Evolutionary conservation across 176 grass and related monocot species (phyloP).

Genomic region (Ensete ventricosum): DNA sequence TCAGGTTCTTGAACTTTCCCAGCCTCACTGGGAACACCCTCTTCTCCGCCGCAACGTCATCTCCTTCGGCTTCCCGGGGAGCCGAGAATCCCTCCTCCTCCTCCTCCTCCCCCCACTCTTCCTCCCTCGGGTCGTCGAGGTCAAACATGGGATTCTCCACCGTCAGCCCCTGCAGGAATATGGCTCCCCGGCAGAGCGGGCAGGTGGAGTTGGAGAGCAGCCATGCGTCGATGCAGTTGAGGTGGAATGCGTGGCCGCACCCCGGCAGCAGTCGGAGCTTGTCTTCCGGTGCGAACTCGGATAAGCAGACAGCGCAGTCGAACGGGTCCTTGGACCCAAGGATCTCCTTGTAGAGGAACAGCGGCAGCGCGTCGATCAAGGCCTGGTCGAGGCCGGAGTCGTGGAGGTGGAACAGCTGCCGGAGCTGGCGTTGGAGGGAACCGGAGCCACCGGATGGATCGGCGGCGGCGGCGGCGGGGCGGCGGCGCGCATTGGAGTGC

Average conservation of each 20-base stretch:
- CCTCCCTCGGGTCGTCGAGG: constrained; percentile 33
- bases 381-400: constrained; percentile 61
- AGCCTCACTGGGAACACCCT: constrained; percentile 68
- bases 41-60: constrained; percentile 9
- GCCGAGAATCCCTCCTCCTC: constrained; percentile 30
- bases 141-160: constrained; percentile 30
- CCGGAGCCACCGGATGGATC: constrained; percentile 11
- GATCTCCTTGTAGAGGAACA: constrained; percentile 72
- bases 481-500: constrained; percentile 9
- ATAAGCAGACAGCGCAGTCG: constrained; percentile 88
- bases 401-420: constrained; percentile 61
- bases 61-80: constrained; percentile 1
- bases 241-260: constrained; percentile 90
- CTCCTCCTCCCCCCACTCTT: constrained; percentile 23
- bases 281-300: constrained; percentile 51
- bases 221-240: constrained; percentile 86
- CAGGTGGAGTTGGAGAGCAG: constrained; percentile 83
- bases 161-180: constrained; percentile 24
- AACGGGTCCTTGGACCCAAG: constrained; percentile 61
- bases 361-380: constrained; percentile 64
- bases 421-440: constrained; percentile 61
- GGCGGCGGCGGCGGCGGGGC: constrained; percentile 12
- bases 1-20: constrained; percentile 60
- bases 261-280: constrained; percentile 75
- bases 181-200: constrained; percentile 71